These are phyloP conservation scores for Anethum foeniculum DNA, from an alignment of 140 eudicot species.

Conservation along the genomic window DNA sequence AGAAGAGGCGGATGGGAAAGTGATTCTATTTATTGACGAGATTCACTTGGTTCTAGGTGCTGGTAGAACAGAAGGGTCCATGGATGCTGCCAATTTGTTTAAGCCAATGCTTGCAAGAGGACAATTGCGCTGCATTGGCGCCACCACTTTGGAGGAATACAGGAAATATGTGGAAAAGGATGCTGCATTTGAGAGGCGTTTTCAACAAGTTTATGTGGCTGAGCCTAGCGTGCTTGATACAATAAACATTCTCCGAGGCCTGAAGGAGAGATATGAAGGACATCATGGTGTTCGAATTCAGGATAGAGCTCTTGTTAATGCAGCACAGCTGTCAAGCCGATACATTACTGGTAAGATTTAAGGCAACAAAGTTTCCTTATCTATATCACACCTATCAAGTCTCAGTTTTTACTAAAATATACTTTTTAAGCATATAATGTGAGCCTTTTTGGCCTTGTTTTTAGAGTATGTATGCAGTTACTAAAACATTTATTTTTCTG, in stretches of 20 bases:
- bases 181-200: constrained; percentile 94
- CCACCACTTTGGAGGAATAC: neutral
- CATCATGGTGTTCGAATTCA: constrained; percentile 50
- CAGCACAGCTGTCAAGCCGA: constrained; percentile 78
- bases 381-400: neutral
- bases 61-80: constrained; percentile 84
- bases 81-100: constrained; percentile 90
- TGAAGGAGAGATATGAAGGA: constrained; percentile 61
- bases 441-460: neutral
- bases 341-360: constrained; percentile 62
- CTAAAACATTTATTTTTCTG: neutral
- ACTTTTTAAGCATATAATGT: neutral
- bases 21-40: constrained; percentile 79
- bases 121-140: constrained; percentile 23
- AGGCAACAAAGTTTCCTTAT: too few relatives aligned
- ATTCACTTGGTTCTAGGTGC: constrained; percentile 87
- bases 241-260: constrained; percentile 68
- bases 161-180: constrained; percentile 22
- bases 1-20: constrained; percentile 91
- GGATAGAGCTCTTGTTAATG: constrained; percentile 83
- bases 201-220: constrained; percentile 93
- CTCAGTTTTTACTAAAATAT: neutral
- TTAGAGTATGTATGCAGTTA: neutral
- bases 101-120: constrained; percentile 99
- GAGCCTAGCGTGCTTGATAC: constrained; percentile 87